Conservation (phyloP, 768 basidiomycete species). For the Russula emetica region DNA sequence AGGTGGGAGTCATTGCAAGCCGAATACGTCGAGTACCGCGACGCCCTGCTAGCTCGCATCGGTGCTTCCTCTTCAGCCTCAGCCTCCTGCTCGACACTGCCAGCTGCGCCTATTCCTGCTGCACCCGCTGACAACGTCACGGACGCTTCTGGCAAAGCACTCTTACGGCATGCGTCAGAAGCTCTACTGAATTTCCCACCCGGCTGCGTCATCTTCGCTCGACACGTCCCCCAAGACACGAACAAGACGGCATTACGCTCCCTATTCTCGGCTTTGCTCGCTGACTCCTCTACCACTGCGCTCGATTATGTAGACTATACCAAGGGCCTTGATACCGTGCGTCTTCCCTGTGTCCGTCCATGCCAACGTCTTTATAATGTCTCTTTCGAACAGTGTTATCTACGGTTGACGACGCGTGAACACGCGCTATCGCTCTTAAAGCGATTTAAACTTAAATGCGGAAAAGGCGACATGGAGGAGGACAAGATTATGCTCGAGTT, state of each 20-base stretch:
- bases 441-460: slow-evolving; percentile 38
- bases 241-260: slow-evolving; percentile 76
- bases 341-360: slow-evolving; percentile 27
- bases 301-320: slow-evolving; percentile 78
- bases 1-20: slow-evolving; percentile 64
- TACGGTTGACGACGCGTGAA: slow-evolving; percentile 56
- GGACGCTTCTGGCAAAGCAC: neutral
- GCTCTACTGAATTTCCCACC: slow-evolving; percentile 39
- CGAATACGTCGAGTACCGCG: slow-evolving; percentile 65
- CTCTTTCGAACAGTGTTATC: slow-evolving; percentile 52
- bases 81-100: neutral
- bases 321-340: slow-evolving; percentile 70
- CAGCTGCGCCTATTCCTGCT: neutral
- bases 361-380: neutral
- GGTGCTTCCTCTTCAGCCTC: slow-evolving; percentile 9
- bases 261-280: slow-evolving; percentile 48
- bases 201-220: slow-evolving; percentile 65
- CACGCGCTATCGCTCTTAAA: slow-evolving; percentile 45
- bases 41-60: slow-evolving; percentile 43
- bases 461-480: slow-evolving; percentile 11
- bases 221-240: slow-evolving; percentile 66
- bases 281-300: slow-evolving; percentile 36
- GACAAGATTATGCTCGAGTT: slow-evolving; percentile 47
- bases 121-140: neutral
- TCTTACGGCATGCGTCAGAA: neutral